These are phyloP conservation scores for Trypanosoma grayi DNA, from an alignment of 208 protist species.

Conservation along the genomic window DNA sequence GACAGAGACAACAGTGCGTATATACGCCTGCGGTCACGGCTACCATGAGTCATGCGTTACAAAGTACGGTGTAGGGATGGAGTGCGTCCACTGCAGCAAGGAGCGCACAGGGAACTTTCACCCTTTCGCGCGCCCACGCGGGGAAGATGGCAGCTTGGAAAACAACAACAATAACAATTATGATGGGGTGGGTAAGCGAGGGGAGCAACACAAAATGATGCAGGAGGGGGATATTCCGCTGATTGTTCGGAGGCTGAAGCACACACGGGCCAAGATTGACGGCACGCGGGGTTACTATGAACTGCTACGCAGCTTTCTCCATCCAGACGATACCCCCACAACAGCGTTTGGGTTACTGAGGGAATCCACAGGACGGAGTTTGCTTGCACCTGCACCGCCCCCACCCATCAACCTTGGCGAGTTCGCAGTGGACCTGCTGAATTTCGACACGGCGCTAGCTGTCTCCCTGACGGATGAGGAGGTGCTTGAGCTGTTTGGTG, in stretches of 20 bases:
- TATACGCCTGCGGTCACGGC: constrained; percentile 75
- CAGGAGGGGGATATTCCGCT: constrained; percentile 5
- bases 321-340: background rate
- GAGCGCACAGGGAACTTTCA: background rate
- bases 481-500: constrained; percentile 70
- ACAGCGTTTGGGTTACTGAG: constrained; percentile 1
- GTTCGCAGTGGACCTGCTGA: constrained; percentile 7
- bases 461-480: constrained; percentile 65
- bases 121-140: background rate
- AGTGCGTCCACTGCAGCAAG: constrained; percentile 22
- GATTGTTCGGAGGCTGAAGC: constrained; percentile 22
- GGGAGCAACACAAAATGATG: background rate
- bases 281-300: constrained; percentile 6
- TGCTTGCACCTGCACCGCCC: constrained; percentile 17
- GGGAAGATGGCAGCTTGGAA: too few species aligned
- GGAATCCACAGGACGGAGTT: constrained; percentile 3
- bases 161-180: background rate
- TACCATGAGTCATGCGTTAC: constrained; percentile 59
- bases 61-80: background rate
- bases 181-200: background rate
- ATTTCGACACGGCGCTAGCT: constrained; percentile 16
- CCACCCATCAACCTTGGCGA: constrained; percentile 17
- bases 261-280: constrained; percentile 28
- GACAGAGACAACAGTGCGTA: constrained; percentile 31
- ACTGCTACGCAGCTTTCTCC: constrained; percentile 13